Conservation (phyloP, 352 stramenopile species). For the Globisporangium emineosum region DNA sequence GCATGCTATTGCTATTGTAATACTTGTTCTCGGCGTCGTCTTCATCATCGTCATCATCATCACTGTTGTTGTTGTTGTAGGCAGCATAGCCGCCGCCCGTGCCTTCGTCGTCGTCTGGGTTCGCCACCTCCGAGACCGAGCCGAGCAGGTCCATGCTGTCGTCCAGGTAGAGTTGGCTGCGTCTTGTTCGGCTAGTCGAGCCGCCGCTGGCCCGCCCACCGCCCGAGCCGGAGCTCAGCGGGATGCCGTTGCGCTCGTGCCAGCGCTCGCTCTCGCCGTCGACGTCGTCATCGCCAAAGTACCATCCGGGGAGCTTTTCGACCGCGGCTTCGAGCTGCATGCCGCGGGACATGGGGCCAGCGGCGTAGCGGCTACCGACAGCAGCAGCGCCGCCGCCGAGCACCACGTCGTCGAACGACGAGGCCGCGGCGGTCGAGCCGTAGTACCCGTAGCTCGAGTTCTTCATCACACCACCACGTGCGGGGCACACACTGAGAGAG, state of each 20-base stretch:
- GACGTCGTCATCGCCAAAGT: conserved; percentile 41
- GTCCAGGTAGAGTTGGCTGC: conserved; percentile 16
- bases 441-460: conserved; percentile 21
- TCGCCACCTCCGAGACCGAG: conserved; percentile 13
- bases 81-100: neutral
- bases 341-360: conserved; percentile 38
- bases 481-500: neutral
- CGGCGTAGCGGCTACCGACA: neutral
- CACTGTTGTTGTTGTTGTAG: neutral
- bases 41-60: conserved; percentile 3
- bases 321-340: conserved; percentile 66
- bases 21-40: conserved; percentile 11
- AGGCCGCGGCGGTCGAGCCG: conserved; percentile 17
- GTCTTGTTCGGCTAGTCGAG: conserved; percentile 17
- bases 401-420: conserved; percentile 15
- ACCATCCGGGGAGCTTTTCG: conserved; percentile 63
- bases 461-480: conserved; percentile 13
- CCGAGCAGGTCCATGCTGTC: conserved; percentile 20
- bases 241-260: conserved; percentile 8
- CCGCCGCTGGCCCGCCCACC: neutral
- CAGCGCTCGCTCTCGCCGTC: conserved; percentile 17
- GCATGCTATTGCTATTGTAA: conserved; percentile 5
- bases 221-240: neutral
- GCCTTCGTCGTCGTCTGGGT: neutral
- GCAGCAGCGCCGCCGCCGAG: neutral